phyloP scores from a whole-genome alignment of 2,329 filamentous ascomycete species.

The Fusarium clavum region DNA sequence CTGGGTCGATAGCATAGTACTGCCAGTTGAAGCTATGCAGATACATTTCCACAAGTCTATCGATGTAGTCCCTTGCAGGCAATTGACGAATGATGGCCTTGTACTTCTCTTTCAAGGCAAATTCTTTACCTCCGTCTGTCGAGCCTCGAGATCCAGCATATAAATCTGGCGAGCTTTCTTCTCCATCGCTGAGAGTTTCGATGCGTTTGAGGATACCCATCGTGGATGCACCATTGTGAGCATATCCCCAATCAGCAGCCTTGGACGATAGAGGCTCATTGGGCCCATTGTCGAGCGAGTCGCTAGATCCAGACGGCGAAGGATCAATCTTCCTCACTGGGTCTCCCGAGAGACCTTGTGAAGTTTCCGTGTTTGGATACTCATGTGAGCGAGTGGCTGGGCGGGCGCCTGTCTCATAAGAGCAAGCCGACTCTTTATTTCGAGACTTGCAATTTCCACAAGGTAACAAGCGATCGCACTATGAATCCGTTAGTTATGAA shows the following conservation, averaged over 20 bases:
- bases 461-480: conserved; percentile 70
- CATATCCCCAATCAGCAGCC: conserved; percentile 66
- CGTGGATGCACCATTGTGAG: conserved; percentile 62
- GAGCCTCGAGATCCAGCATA: background rate
- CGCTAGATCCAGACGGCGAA: background rate
- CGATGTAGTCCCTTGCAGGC: conserved; percentile 65
- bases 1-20: conserved; percentile 67
- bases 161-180: conserved; percentile 28
- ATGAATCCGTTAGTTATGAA: conserved; percentile 6
- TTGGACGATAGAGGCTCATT: conserved; percentile 54
- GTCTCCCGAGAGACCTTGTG: background rate
- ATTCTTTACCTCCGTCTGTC: conserved; percentile 36
- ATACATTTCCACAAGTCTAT: conserved; percentile 66
- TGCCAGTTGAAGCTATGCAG: conserved; percentile 70
- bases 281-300: conserved; percentile 1
- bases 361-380: conserved; percentile 1
- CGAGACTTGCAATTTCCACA: conserved; percentile 70
- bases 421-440: conserved; percentile 66
- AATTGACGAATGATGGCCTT: conserved; percentile 68
- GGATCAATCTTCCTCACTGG: background rate
- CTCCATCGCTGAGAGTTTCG: conserved; percentile 55
- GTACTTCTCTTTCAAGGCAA: conserved; percentile 66
- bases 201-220: conserved; percentile 67
- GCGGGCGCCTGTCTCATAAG: conserved; percentile 65
- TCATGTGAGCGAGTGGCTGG: conserved; percentile 47